Base-by-base conservation (phyloP, 1,284 basidiomycete genomes). In the Fomitopsis schrenkii region DNA sequence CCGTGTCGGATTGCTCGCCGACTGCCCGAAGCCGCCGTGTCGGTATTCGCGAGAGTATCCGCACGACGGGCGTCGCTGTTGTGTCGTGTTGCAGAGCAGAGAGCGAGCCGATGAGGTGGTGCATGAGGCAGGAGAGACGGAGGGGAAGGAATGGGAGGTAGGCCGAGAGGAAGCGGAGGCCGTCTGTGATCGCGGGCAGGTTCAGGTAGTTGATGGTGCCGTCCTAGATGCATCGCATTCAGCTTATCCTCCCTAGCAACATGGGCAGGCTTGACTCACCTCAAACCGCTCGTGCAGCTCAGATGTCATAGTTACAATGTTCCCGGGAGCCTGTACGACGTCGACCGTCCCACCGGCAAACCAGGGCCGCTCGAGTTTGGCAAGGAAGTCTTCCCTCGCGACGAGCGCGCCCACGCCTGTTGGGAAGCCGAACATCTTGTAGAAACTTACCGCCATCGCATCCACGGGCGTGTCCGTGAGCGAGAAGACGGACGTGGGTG, bases 381-480 rank as follows among this genome's bases (percentile, higher is more conserved):
- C 72, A 52, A 91, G 74, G 68, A 91, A 89, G 5, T 80, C 79
- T 66, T 87, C 85, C 71, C 87, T 90, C 48, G 90, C 86, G 19
- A 95, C 74, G 1, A 95, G 79, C 19, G 90, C 90, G 36, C 93
- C 92, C 48, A 94, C 83, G 1, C 92, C 93, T 0, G 93, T 95
- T 8, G 93, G 93, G 67, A 87, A 94, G 35, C 92, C 92, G 63
- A 93, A 92, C 87, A 94, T 93, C 68, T 95, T 95, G 78, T 95
- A 95, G 68, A 94, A 92, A 45, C 88, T 91, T 58, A 94, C 72
- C 0, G 86, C 90, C 82, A 94, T 87, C 2, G 91, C 91, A 72
- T 93, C 91, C 14, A 91, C 86, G 6, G 85, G 83, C 28, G 79
- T 81, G 59, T 87, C 83, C 2, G 79, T 73, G 19, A 93, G 77